Evolutionary conservation across 306 rosid genomes (phyloP).

Genomic region (Cicer chorassanicum): DNA sequence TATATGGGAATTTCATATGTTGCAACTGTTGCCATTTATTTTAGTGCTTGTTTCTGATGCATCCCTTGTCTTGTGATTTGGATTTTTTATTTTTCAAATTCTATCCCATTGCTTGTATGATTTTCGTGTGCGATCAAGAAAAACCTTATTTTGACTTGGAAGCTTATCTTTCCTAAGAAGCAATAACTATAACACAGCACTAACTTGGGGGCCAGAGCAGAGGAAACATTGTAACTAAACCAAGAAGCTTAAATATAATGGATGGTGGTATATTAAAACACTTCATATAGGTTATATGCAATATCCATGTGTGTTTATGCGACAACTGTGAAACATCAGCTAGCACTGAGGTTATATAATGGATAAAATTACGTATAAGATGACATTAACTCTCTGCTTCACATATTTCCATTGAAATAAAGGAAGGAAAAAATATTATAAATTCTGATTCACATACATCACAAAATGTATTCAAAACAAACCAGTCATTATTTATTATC

Average conservation of each 20-base stretch:
- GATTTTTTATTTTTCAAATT: conserved; percentile 16
- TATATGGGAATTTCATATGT: conserved; percentile 3
- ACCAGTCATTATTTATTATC: neutral
- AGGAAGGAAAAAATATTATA: neutral
- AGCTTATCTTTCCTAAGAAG: neutral
- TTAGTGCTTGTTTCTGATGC: conserved; percentile 16
- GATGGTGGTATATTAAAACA: neutral
- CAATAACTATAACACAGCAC: conserved; percentile 4
- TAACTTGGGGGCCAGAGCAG: neutral
- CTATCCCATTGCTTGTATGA: neutral
- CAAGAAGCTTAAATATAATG: neutral
- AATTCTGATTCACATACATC: neutral
- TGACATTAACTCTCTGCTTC: neutral
- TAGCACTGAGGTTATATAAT: neutral
- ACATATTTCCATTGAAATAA: neutral
- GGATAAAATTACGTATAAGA: neutral
- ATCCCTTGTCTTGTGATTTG: conserved; percentile 17
- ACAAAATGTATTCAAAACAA: neutral
- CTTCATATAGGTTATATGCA: neutral
- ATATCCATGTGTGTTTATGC: neutral
- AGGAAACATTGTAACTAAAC: neutral
- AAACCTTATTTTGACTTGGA: conserved; percentile 7
- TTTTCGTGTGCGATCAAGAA: conserved; percentile 15
- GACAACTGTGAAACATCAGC: neutral
- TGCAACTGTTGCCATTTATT: neutral